Evolutionary conservation across 163 green algal species (phyloP), one percentile per base, ranked within the genome.

Genomic region (Volvox carteri): DNA sequence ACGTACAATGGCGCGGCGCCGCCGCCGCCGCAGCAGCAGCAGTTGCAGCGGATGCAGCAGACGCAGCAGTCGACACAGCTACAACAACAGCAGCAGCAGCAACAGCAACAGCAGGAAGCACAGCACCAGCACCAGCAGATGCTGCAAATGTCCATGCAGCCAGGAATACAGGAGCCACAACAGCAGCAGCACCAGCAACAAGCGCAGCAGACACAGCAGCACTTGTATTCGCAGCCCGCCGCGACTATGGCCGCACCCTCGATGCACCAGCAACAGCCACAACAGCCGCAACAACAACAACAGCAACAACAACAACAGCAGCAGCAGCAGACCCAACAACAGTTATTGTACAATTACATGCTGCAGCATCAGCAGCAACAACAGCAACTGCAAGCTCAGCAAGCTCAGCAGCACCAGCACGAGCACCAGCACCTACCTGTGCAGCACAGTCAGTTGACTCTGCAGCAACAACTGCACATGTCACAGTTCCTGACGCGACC

Each of bases 401-500:
- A 77, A n/a, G 25, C 48, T n/a, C 62, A 77, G 18, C 74, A 78
- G 60, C 44, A 78, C 56, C 30, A 7, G 9, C 44, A 65, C 1
- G 44, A 81, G 58, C 60, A 65, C 23, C 84, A 90, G 54, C 84
- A 90, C 41, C 58, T 65, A 39, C 78, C 46, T 58, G 37, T 77
- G 78, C 54, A 25, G 35, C 58, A 77, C 11, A 46, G 35, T 9
- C 21, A 77, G 41, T 50, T 87, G 60, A 58, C 21, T 23, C 35
- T 78, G 52, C 72, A 86, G 60, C 85, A 80, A 75, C 86, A 80
- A 75, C 75, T 73, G 73, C 56, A 67, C 35, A 75, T 75, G 65
- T 23, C n/a, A 21, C 65, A 75, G 12, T 75, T 75, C 30, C 65
- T 75, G 44, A 88, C 65, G 12, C 65, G 65, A 12, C 12, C 65